A percentile compares a stretch with the other conserved stretches of the same genome.
phyloP scores from a whole-genome alignment of 208 protist species.

The Acanthamoeba castellanii region DNA sequence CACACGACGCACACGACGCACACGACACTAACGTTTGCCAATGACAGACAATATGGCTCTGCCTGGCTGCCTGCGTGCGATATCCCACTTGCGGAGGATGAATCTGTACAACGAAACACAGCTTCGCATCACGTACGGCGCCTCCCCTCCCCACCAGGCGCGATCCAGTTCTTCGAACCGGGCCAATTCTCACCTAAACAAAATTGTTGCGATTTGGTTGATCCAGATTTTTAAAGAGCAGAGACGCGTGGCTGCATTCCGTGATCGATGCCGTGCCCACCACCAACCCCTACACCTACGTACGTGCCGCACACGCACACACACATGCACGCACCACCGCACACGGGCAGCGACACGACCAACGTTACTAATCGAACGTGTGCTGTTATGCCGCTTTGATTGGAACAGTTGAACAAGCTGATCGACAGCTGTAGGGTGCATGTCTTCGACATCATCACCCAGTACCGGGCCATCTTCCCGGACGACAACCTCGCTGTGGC shows the following conservation, averaged over 20 bases:
- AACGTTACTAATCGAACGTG: neutral
- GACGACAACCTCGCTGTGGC: constrained; percentile 47
- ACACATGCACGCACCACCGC: constrained; percentile 30
- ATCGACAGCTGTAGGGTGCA: constrained; percentile 71
- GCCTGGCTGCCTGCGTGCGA: constrained; percentile 73
- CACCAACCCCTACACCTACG: constrained; percentile 44
- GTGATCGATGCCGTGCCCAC: neutral
- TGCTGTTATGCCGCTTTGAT: neutral
- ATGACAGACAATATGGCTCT: constrained; percentile 47
- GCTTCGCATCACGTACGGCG: constrained; percentile 74
- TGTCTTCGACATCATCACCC: constrained; percentile 82
- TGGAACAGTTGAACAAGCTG: constrained; percentile 17
- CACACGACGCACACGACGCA: too few species aligned
- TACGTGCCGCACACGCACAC: constrained; percentile 15
- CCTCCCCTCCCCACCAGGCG: neutral
- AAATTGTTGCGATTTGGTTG: neutral
- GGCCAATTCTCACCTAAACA: neutral
- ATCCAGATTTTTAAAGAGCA: constrained; percentile 21
- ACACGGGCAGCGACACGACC: constrained; percentile 39
- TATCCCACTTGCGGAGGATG: constrained; percentile 76
- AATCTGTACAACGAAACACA: constrained; percentile 76
- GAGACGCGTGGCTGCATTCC: constrained; percentile 73
- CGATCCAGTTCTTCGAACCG: too few species aligned
- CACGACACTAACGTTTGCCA: neutral
- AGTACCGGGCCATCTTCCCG: constrained; percentile 82